These are phyloP conservation scores for Euphrasia arctica DNA, from an alignment of 305 asterid species.

Conservation along the genomic window DNA sequence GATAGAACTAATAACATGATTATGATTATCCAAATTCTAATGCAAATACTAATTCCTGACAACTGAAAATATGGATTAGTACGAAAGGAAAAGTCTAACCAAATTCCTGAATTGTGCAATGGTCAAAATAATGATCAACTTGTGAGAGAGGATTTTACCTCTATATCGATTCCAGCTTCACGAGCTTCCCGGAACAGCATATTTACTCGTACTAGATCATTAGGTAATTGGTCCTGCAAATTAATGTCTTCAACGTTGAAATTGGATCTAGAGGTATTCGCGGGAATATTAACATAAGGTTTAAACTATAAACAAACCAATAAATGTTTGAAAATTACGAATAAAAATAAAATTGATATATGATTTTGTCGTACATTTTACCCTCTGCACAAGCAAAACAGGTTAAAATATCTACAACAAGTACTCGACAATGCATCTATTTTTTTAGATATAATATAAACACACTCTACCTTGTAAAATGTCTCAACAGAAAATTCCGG, in stretches of 20 bases:
- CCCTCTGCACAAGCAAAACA: too few relatives aligned
- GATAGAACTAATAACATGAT: background rate
- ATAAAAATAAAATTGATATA: too few relatives aligned
- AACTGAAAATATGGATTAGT: slow-evolving; percentile 1
- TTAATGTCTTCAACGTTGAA: slow-evolving; percentile 22
- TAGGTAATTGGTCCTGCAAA: slow-evolving; percentile 85
- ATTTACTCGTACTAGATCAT: slow-evolving; percentile 76
- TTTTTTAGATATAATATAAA: background rate
- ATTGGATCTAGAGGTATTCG: slow-evolving; percentile 12
- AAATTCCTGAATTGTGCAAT: background rate
- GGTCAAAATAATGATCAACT: background rate
- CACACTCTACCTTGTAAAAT: slow-evolving; percentile 67
- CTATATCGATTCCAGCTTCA: slow-evolving; percentile 77
- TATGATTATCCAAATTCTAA: background rate
- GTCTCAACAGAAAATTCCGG: slow-evolving; percentile 88
- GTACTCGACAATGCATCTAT: too few relatives aligned
- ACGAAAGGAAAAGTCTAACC: background rate
- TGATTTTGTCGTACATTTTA: too few relatives aligned
- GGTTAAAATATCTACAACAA: too few relatives aligned
- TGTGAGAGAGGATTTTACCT: slow-evolving; percentile 44
- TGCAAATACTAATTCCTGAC: background rate
- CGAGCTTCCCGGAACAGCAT: slow-evolving; percentile 84
- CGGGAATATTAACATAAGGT: background rate
- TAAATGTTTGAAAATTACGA: too few relatives aligned
- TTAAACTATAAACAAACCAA: background rate